phyloP scores from a whole-genome alignment of 495 filamentous ascomycete species.

The Tirmania nivea region DNA sequence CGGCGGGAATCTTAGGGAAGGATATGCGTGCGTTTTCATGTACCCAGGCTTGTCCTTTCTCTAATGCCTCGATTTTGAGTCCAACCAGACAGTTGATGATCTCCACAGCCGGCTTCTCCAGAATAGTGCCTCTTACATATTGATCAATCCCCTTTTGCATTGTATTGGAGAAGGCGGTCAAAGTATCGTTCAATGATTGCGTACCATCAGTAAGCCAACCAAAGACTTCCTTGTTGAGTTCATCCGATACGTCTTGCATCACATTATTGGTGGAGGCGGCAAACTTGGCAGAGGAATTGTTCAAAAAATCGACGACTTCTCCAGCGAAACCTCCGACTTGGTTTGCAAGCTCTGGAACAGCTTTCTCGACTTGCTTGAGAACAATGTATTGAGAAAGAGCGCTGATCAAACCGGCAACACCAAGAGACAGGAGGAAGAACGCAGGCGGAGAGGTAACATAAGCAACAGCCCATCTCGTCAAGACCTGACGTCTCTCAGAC shows the following conservation, averaged over 20 bases:
- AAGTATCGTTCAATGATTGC: constrained; percentile 56
- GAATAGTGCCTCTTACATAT: constrained; percentile 53
- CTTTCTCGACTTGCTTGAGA: constrained; percentile 45
- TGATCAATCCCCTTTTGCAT: constrained; percentile 47
- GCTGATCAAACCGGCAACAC: constrained; percentile 59
- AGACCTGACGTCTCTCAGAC: constrained; percentile 40
- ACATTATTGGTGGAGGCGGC: constrained; percentile 51
- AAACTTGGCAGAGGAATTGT: constrained; percentile 58
- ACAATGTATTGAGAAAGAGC: constrained; percentile 73
- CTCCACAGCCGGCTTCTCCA: constrained; percentile 36
- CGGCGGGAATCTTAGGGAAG: constrained; percentile 53
- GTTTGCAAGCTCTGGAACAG: constrained; percentile 49
- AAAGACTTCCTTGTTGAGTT: constrained; percentile 66
- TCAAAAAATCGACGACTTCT: constrained; percentile 49
- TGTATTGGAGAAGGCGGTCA: constrained; percentile 57
- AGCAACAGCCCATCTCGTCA: constrained; percentile 65
- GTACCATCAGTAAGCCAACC: constrained; percentile 78
- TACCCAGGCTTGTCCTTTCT: constrained; percentile 78
- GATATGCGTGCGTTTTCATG: constrained; percentile 61
- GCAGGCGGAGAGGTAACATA: constrained; percentile 72
- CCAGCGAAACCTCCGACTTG: constrained; percentile 68
- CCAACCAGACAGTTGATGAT: constrained; percentile 55
- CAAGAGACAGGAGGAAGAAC: constrained; percentile 69
- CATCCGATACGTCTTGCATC: constrained; percentile 40
- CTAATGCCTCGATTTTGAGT: constrained; percentile 51